Conservation (phyloP, 495 filamentous ascomycete species). For the Neohortaea acidophila region DNA sequence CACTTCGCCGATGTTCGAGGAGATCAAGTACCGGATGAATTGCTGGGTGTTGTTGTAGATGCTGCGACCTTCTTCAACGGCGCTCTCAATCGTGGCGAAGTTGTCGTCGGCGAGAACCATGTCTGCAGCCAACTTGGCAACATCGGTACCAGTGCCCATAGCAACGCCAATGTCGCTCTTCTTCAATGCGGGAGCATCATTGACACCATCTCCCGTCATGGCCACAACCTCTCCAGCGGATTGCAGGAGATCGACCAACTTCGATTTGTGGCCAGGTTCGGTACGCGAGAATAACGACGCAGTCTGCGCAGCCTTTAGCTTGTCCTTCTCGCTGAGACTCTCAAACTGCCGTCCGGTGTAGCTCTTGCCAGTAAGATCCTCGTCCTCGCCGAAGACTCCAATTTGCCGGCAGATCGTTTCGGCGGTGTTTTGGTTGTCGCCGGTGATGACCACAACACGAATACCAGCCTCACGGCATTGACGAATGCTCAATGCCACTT, state of each 20-base stretch:
- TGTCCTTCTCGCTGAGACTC: conserved; percentile 57
- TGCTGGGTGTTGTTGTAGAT: conserved; percentile 99
- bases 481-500: conserved; percentile 70
- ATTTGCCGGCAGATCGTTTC: conserved; percentile 97
- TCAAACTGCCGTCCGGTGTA: conserved; percentile 94
- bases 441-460: conserved; percentile 93
- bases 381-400: conserved; percentile 71
- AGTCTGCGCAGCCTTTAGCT: conserved; percentile 66
- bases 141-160: conserved; percentile 97
- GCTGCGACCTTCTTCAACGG: conserved; percentile 90
- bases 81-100: conserved; percentile 92
- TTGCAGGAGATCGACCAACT: conserved; percentile 91
- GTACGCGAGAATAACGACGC: conserved; percentile 95
- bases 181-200: conserved; percentile 96
- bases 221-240: conserved; percentile 87
- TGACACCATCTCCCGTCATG: conserved; percentile 99
- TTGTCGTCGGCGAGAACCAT: conserved; percentile 99
- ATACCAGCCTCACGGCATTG: conserved; percentile 89
- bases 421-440: conserved; percentile 93
- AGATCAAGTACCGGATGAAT: conserved; percentile 98
- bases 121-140: conserved; percentile 89
- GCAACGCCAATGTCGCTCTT: conserved; percentile 98
- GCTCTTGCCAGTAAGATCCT: conserved; percentile 81
- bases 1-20: conserved; percentile 97
- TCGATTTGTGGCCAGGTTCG: conserved; percentile 88